These are phyloP conservation scores for Hyphopichia wangnamkhiaoensis DNA, from an alignment of 1,139 yeast genomes.

Conservation along the genomic window DNA sequence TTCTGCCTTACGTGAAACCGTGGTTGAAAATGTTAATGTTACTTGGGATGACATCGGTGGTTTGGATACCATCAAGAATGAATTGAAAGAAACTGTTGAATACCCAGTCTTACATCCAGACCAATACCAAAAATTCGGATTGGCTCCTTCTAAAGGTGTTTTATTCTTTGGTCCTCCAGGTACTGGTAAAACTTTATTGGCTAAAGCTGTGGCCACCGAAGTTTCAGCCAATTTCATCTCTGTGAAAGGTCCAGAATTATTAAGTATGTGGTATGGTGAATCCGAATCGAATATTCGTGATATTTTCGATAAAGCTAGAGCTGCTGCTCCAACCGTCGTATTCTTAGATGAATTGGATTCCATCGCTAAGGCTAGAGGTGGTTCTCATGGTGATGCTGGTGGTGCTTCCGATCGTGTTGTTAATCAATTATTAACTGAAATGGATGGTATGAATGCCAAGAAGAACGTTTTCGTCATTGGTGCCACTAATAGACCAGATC, in stretches of 20 bases:
- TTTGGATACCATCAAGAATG: conserved; percentile 90
- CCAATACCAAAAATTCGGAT: conserved; percentile 95
- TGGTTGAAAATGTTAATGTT: conserved; percentile 96
- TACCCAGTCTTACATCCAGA: conserved; percentile 99
- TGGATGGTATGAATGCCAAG: conserved; percentile 99
- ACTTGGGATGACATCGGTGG: conserved; percentile 99
- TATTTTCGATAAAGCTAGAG: conserved; percentile 96
- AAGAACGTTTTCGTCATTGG: conserved; percentile 98
- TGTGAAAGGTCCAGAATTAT: conserved; percentile 95
- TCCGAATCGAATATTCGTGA: conserved; percentile 96
- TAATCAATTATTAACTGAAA: conserved; percentile 95
- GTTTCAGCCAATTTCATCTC: conserved; percentile 96
- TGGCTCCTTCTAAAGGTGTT: conserved; percentile 97
- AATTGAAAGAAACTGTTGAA: conserved; percentile 97
- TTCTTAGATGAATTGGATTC: conserved; percentile 97
- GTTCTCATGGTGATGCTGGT: conserved; percentile 89
- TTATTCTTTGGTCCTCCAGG: conserved; percentile 99
- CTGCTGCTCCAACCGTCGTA: conserved; percentile 98
- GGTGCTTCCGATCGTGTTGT: conserved; percentile 99
- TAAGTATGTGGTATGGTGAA: conserved; percentile 99
- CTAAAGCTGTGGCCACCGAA: conserved; percentile 98
- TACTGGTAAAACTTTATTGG: conserved; percentile 97
- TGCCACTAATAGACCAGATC: conserved; percentile 99
- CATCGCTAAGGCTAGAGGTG: conserved; percentile 97
- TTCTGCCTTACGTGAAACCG: conserved; percentile 98